These are phyloP conservation scores for Calonectria fujianensis DNA, from an alignment of 2,329 filamentous ascomycete species.

Conservation along the genomic window DNA sequence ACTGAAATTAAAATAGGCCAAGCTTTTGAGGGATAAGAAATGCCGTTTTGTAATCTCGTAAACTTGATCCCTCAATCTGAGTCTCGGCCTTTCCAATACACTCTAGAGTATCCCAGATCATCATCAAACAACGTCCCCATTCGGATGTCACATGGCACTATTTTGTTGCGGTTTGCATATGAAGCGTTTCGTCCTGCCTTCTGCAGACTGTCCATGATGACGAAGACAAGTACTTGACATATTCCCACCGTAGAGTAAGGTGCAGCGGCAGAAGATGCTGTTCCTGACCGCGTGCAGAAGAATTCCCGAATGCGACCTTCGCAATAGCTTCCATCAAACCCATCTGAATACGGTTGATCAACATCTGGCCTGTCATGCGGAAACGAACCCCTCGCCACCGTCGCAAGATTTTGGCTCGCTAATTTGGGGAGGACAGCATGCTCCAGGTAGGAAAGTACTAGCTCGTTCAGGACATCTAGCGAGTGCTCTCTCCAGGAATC, in stretches of 20 bases:
- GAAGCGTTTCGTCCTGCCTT: background rate
- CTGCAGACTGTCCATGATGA: background rate
- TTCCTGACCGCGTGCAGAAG: background rate
- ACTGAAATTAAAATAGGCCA: too few species aligned
- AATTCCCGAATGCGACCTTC: background rate
- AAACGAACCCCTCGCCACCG: background rate
- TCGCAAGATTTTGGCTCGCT: background rate
- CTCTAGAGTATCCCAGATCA: background rate
- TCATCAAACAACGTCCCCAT: background rate
- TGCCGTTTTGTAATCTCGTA: too few species aligned
- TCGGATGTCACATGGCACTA: background rate
- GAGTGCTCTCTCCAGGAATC: background rate
- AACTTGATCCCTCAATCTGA: background rate
- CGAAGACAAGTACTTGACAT: slow-evolving; percentile 3
- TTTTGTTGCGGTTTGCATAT: background rate
- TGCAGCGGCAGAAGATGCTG: background rate
- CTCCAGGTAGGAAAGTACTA: background rate
- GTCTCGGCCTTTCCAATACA: slow-evolving; percentile 16
- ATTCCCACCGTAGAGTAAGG: background rate
- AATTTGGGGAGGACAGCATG: background rate
- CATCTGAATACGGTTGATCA: background rate
- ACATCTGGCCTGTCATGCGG: background rate
- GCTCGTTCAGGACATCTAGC: background rate
- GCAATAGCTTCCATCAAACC: background rate
- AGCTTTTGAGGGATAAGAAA: background rate